Evolutionary conservation across 2,329 filamentous ascomycete genomes (phyloP).

Genomic region (Colletotrichum shisoi): DNA sequence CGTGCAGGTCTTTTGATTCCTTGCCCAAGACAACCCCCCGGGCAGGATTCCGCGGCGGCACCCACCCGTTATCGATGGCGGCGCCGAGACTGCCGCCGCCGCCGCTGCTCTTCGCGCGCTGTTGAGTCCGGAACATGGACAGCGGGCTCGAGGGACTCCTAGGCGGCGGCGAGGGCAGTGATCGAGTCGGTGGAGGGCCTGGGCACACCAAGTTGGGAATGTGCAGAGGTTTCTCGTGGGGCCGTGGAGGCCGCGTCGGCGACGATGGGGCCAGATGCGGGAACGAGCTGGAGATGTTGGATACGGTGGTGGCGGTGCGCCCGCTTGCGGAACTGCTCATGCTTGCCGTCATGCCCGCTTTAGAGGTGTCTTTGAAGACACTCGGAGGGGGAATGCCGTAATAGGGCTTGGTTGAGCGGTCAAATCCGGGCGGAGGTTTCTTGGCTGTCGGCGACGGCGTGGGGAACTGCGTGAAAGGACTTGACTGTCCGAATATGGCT

Average conservation of each 20-base stretch:
- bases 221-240: slow-evolving; percentile 49
- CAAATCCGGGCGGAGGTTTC: slow-evolving; percentile 49
- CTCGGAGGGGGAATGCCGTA: slow-evolving; percentile 9
- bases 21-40: slow-evolving; percentile 39
- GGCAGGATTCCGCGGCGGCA: slow-evolving; percentile 33
- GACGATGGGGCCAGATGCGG: slow-evolving; percentile 42
- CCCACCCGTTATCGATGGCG: slow-evolving; percentile 36
- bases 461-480: slow-evolving; percentile 45
- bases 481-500: background rate
- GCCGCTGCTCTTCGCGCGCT: slow-evolving; percentile 9
- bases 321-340: slow-evolving; percentile 34
- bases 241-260: slow-evolving; percentile 49
- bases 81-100: slow-evolving; percentile 28
- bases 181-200: slow-evolving; percentile 57
- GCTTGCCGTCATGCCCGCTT: slow-evolving; percentile 22
- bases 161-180: slow-evolving; percentile 50
- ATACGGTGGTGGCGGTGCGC: slow-evolving; percentile 14
- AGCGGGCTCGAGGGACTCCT: slow-evolving; percentile 1
- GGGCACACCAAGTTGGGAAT: slow-evolving; percentile 50
- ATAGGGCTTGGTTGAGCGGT: slow-evolving; percentile 40
- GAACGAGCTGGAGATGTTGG: slow-evolving; percentile 12
- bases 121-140: slow-evolving; percentile 18
- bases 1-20: slow-evolving; percentile 45
- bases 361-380: background rate
- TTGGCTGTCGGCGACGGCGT: slow-evolving; percentile 45